Evolutionary conservation across 2,329 filamentous ascomycete genomes (phyloP).

Genomic region (Phoma sp.): DNA sequence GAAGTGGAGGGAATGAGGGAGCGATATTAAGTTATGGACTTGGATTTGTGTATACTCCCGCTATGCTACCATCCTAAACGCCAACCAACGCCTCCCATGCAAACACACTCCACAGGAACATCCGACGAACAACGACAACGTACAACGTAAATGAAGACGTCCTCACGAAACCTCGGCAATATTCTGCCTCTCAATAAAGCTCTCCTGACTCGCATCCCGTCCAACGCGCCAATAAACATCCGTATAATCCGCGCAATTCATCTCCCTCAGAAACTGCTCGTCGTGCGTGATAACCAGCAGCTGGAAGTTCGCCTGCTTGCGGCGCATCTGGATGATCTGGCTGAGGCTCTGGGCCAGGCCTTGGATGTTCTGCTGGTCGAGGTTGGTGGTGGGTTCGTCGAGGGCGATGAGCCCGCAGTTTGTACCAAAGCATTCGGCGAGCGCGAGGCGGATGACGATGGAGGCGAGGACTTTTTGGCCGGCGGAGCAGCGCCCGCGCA

Average conservation of each 20-base stretch:
- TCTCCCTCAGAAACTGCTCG: constrained; percentile 90
- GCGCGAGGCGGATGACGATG: constrained; percentile 95
- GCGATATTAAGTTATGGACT: no score
- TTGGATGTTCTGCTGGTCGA: constrained; percentile 93
- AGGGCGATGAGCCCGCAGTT: constrained; percentile 96
- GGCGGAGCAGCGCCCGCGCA: constrained; percentile 95
- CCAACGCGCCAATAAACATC: constrained; percentile 91
- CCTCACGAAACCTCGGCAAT: constrained; percentile 46
- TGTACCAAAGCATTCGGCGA: constrained; percentile 94
- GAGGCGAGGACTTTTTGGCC: constrained; percentile 96
- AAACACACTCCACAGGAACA: no score
- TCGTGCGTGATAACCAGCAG: constrained; percentile 99
- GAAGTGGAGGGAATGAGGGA: no score
- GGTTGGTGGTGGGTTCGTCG: constrained; percentile 96
- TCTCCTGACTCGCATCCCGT: constrained; percentile 85
- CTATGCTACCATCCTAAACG: no score
- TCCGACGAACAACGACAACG: no score
- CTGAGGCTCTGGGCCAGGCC: constrained; percentile 85
- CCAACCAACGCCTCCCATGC: no score
- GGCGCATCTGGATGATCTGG: constrained; percentile 82
- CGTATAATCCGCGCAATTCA: constrained; percentile 92
- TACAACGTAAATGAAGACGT: no score
- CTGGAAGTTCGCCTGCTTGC: constrained; percentile 93
- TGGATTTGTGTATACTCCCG: no score
- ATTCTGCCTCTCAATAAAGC: constrained; percentile 73